Conservation (phyloP, 2,329 filamentous ascomycete genomes). For the Penicillium sp. region DNA sequence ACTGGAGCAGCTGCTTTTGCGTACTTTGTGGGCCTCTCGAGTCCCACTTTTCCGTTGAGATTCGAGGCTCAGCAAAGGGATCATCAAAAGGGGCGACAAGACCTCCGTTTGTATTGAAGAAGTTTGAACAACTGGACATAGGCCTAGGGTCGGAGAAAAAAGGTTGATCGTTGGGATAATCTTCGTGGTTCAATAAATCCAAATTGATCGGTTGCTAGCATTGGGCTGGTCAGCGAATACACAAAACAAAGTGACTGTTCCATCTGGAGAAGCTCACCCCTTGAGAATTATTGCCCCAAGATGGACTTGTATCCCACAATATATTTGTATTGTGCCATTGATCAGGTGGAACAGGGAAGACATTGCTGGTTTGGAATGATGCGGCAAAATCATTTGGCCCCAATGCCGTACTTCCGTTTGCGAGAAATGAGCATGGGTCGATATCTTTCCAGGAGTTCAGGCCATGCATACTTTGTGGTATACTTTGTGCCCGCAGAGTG, state of each 20-base stretch:
- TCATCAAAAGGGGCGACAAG: neutral
- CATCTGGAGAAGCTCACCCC: neutral
- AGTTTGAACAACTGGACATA: neutral
- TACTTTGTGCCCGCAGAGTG: neutral
- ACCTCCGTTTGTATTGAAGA: neutral
- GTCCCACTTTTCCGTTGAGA: neutral
- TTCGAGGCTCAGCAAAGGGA: neutral
- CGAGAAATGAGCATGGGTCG: neutral
- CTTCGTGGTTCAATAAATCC: neutral
- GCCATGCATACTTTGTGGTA: neutral
- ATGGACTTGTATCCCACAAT: neutral
- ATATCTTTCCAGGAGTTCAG: neutral
- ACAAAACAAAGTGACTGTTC: neutral
- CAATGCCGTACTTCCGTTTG: neutral
- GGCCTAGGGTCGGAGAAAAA: neutral
- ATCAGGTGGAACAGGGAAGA: neutral
- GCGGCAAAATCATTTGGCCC: neutral
- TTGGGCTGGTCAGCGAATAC: neutral
- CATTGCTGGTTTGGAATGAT: neutral
- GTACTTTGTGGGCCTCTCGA: neutral
- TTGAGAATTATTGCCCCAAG: neutral
- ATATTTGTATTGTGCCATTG: neutral
- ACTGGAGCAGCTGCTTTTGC: conserved; percentile 15
- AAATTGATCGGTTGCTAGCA: neutral
- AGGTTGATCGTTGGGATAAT: neutral